A percentile compares a stretch with the other conserved stretches of the same genome.
phyloP scores from a whole-genome alignment of 179 eudicot genomes.

The Beta macrorhiza region DNA sequence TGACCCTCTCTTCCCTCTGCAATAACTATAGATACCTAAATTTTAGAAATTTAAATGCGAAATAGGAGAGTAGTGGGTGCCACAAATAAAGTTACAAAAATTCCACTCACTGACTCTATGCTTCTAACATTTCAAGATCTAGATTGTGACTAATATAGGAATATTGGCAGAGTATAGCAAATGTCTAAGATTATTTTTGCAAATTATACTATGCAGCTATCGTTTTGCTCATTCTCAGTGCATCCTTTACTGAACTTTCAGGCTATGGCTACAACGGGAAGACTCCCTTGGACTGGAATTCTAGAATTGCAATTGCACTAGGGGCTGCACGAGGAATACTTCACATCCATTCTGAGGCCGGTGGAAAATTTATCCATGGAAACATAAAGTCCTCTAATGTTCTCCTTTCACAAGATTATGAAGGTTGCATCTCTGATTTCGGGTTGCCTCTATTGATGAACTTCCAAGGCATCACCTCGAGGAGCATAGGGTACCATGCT shows the following conservation, averaged over 20 bases:
- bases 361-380: constrained; percentile 65
- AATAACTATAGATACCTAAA: too few species aligned
- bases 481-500: constrained; percentile 73
- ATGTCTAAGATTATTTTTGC: neutral
- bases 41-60: too few species aligned
- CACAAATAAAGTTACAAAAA: too few species aligned
- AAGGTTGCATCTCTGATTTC: constrained; percentile 61
- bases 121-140: too few species aligned
- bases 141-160: neutral
- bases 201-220: neutral
- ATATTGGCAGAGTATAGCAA: neutral
- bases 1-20: neutral
- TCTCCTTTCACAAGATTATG: constrained; percentile 54
- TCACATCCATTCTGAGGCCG: constrained; percentile 66
- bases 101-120: too few species aligned
- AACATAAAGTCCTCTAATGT: constrained; percentile 86
- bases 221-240: neutral
- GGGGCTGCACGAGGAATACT: constrained; percentile 70
- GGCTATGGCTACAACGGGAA: constrained; percentile 60
- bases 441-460: constrained; percentile 66
- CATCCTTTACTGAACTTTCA: constrained; percentile 25
- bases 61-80: too few species aligned
- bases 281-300: constrained; percentile 63
- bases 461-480: constrained; percentile 45
- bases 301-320: constrained; percentile 55